Conservation (phyloP, 257 asterid genomes). For the Scutellaria baicalensis region DNA sequence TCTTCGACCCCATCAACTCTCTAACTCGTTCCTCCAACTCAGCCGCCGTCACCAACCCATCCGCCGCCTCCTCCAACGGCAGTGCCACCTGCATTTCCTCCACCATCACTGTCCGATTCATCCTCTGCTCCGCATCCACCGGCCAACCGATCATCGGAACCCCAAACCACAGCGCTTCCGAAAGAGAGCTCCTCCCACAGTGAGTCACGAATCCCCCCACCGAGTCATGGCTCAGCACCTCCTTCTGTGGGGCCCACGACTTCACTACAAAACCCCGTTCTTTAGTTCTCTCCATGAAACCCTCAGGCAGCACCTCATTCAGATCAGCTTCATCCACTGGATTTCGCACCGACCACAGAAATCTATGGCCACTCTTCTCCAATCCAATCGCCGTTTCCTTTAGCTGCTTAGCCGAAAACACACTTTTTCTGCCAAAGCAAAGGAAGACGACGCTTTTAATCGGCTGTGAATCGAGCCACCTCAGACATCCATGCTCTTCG, state of each 20-base stretch:
- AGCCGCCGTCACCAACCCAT: constrained; percentile 32
- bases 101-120: constrained; percentile 31
- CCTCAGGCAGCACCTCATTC: constrained; percentile 32
- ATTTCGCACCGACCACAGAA: constrained; percentile 1
- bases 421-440: not conserved
- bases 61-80: constrained; percentile 18
- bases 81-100: constrained; percentile 45
- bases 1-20: constrained; percentile 29
- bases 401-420: not conserved
- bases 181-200: constrained; percentile 53
- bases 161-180: constrained; percentile 45
- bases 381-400: not conserved
- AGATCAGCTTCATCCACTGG: not conserved
- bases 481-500: not conserved
- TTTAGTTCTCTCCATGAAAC: constrained; percentile 35
- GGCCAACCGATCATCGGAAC: constrained; percentile 65
- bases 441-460: not conserved
- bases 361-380: not conserved
- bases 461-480: constrained; percentile 4
- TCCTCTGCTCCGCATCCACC: constrained; percentile 51
- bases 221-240: constrained; percentile 36
- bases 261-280: constrained; percentile 33
- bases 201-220: constrained; percentile 67
- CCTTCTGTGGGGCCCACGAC: constrained; percentile 56
- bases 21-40: constrained; percentile 36